These are phyloP conservation scores for Melaleuca quinquenervia DNA, from an alignment of 345 rosid species.

Conservation along the genomic window DNA sequence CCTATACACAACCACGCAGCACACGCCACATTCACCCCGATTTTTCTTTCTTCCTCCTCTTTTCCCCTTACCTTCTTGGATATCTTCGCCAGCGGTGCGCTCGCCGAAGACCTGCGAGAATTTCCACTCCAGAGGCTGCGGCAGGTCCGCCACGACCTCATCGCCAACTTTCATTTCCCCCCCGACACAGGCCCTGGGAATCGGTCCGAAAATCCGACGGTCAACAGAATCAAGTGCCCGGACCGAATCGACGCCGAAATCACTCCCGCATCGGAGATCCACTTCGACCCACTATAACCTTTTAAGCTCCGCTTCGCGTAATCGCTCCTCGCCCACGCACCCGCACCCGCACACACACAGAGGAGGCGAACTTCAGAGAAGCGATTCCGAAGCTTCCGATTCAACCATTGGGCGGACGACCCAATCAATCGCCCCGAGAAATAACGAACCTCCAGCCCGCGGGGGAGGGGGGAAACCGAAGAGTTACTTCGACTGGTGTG, in stretches of 20 bases:
- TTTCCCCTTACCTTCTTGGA: conserved; percentile 56
- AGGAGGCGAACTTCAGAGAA: neutral
- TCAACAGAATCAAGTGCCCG: neutral
- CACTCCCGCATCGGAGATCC: conserved; percentile 13
- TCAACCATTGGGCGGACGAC: conserved; percentile 18
- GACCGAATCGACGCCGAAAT: neutral
- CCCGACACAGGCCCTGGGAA: neutral
- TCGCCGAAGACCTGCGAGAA: conserved; percentile 97
- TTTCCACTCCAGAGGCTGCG: conserved; percentile 80
- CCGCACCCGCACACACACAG: neutral
- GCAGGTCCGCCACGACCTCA: conserved; percentile 27
- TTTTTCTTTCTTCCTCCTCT: neutral
- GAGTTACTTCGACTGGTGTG: neutral
- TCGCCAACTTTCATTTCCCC: conserved; percentile 48
- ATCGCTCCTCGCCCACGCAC: neutral
- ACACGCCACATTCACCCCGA: neutral
- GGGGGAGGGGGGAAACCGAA: no score
- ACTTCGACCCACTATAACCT: neutral
- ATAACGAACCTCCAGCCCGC: no score
- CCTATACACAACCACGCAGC: neutral
- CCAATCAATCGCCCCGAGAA: neutral
- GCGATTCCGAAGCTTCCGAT: conserved; percentile 5
- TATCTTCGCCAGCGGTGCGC: conserved; percentile 88
- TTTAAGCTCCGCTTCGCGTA: neutral
- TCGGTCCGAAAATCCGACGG: conserved; percentile 1